Percentiles rank a stretch among this genome's conserved stretches.
phyloP scores from a whole-genome alignment of 192 early-diverging fungal species.

The Linnemannia hyalina region DNA sequence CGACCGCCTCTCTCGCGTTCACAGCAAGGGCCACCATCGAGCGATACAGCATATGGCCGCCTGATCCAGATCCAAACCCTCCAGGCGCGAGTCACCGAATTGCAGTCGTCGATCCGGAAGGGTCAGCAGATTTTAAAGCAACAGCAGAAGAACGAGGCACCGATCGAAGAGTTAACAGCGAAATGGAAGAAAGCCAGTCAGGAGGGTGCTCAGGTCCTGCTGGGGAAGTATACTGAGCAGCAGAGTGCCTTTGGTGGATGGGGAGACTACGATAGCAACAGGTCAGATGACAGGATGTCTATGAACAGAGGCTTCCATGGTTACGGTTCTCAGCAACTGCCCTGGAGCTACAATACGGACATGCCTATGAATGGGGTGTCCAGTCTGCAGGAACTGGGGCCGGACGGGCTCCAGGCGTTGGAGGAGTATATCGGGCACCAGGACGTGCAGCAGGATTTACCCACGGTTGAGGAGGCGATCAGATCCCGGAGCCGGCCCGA shows the following conservation, averaged over 20 bases:
- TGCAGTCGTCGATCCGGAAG: conserved; percentile 40
- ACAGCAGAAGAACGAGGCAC: conserved; percentile 25
- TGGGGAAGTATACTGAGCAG: conserved; percentile 36
- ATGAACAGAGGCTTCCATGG: not conserved
- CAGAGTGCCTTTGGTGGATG: conserved; percentile 27
- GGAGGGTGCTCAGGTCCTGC: conserved; percentile 27
- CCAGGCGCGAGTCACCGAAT: conserved; percentile 12
- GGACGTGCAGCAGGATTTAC: conserved; percentile 39
- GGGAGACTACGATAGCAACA: not conserved
- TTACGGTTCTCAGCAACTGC: not conserved
- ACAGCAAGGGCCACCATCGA: not conserved
- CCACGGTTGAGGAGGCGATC: conserved; percentile 46
- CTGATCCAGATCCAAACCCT: conserved; percentile 21
- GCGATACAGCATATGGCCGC: not conserved
- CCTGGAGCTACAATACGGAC: not conserved
- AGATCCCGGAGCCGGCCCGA: conserved; percentile 3
- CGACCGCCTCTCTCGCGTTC: conserved; percentile 11
- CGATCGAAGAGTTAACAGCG: conserved; percentile 29
- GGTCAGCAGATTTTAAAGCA: conserved; percentile 22
- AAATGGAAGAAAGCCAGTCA: conserved; percentile 42
- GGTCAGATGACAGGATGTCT: not conserved
- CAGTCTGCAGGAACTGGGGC: not conserved
- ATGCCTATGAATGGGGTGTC: not conserved
- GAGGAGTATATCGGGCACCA: conserved; percentile 33
- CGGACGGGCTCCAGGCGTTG: conserved; percentile 4